phyloP scores from a whole-genome alignment of 202 grass and related monocot species.

The Setaria italica region DNA sequence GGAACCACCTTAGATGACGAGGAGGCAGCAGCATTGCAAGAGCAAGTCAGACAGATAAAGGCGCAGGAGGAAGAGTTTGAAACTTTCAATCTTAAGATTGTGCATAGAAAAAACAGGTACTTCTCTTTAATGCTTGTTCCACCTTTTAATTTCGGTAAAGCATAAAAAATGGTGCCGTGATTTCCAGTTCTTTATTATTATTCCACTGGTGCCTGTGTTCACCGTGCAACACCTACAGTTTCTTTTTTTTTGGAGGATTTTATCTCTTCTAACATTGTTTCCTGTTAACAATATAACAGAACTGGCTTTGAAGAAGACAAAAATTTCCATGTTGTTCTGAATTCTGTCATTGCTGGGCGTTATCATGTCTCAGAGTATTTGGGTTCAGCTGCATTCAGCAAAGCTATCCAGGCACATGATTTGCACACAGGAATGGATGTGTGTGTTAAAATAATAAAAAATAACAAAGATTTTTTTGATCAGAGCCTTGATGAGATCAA shows the following conservation, averaged over 20 bases:
- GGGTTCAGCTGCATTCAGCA: constrained; percentile 98
- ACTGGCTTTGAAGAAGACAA: constrained; percentile 99
- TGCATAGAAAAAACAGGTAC: constrained; percentile 98
- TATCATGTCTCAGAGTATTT: constrained; percentile 99
- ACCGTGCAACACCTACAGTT: not conserved
- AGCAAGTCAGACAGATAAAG: constrained; percentile 98
- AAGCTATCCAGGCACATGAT: constrained; percentile 99
- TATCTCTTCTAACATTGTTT: constrained; percentile 51
- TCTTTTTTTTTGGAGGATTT: constrained; percentile 34
- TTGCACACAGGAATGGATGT: constrained; percentile 99
- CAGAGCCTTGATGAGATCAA: constrained; percentile 99
- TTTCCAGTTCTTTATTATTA: constrained; percentile 9
- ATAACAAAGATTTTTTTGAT: constrained; percentile 99
- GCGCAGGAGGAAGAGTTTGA: constrained; percentile 97
- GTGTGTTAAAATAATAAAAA: constrained; percentile 99
- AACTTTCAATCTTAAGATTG: constrained; percentile 97
- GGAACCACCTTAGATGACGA: constrained; percentile 87
- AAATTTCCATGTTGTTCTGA: constrained; percentile 96
- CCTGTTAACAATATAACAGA: constrained; percentile 61
- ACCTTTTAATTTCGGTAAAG: constrained; percentile 24
- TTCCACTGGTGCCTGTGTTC: constrained; percentile 24
- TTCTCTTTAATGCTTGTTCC: constrained; percentile 34
- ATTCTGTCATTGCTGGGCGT: constrained; percentile 93
- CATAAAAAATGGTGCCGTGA: not conserved
- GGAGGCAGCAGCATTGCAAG: constrained; percentile 93